These are phyloP conservation scores for Leptographium galeiforme DNA, from an alignment of 2,329 filamentous ascomycete genomes.

Conservation along the genomic window DNA sequence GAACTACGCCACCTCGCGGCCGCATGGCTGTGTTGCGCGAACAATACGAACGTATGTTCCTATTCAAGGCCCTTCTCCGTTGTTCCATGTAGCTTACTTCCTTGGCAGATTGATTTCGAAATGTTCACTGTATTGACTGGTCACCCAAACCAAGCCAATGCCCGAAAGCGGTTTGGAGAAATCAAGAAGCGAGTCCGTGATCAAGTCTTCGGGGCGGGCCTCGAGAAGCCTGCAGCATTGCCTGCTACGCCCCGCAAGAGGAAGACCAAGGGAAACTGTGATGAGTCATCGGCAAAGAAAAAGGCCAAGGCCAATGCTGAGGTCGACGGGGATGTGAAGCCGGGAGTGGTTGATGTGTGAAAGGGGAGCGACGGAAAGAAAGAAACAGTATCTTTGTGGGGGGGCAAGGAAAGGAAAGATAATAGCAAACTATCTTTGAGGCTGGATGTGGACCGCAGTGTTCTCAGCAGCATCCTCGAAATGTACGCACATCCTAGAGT, in stretches of 20 bases:
- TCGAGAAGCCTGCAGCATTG: background rate
- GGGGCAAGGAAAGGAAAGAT: too few species aligned
- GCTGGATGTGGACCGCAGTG: too few species aligned
- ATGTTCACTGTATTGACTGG: conserved; percentile 8
- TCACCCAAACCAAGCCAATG: conserved; percentile 8
- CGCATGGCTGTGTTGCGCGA: conserved; percentile 5
- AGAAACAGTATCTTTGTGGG: too few species aligned
- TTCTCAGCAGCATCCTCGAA: too few species aligned
- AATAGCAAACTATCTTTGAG: too few species aligned
- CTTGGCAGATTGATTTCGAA: conserved; percentile 9
- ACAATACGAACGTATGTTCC: conserved; percentile 1
- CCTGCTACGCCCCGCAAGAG: background rate
- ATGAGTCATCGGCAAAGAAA: background rate
- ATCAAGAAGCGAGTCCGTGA: conserved; percentile 33
- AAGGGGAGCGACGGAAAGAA: background rate
- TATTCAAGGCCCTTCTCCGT: too few species aligned
- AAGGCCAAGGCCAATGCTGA: background rate
- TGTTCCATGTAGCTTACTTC: background rate
- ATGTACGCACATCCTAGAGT: too few species aligned
- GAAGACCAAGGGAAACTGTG: background rate
- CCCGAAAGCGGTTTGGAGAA: conserved; percentile 44
- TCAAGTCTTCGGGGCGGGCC: conserved; percentile 1
- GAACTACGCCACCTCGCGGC: conserved; percentile 7
- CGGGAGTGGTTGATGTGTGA: background rate
- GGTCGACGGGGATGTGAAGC: background rate